Evolutionary conservation across 768 basidiomycete genomes (phyloP), one percentile per base, ranked within the genome.

Genomic region (Melanogaster broomeanus): DNA sequence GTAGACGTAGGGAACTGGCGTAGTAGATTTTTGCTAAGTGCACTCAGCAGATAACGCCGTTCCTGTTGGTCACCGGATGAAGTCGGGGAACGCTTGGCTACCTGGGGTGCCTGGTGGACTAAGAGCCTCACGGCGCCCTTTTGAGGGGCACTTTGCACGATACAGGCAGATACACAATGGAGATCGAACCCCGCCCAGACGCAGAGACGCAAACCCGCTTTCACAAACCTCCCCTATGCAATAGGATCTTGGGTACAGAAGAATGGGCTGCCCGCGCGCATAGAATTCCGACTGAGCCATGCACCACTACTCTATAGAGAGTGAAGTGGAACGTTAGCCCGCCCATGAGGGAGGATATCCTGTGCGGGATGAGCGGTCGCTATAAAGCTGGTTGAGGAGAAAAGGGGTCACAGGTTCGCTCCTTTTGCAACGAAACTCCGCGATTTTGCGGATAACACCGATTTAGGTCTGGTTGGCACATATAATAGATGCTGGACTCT

Each of bases 241-340:
- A 44, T 59, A 71, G 64, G 71, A 70, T 79, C 77, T 77, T 75
- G 51, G 72, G 72, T 61, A 61, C 54, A 63, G 56, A 46, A 58
- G 47, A 60, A 63, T 48, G 19, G 39, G 59, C 49, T 70, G 72
- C 58, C 71, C 85, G 79, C 12, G 28, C 28, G 28, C 28, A 30
- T 82, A 82, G 83, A 82, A 81, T 85, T n/a, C n/a, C n/a, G n/a
- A n/a, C n/a, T n/a, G n/a, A n/a, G n/a, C n/a, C n/a, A n/a, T n/a
- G n/a, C n/a, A n/a, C 77, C 77, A 80, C 70, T 75, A 78, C 76
- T 80, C 69, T 72, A n/a, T n/a, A n/a, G 73, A 72, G 59, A 60
- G 62, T 83, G 81, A 78, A 71, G 82, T 85, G 83, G 83, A 82
- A 85, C 83, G 83, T 86, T 85, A 77, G 80, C 83, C 84, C 83